Base-by-base conservation (phyloP, 441 rosid genomes). In the Populus hybrid region DNA sequence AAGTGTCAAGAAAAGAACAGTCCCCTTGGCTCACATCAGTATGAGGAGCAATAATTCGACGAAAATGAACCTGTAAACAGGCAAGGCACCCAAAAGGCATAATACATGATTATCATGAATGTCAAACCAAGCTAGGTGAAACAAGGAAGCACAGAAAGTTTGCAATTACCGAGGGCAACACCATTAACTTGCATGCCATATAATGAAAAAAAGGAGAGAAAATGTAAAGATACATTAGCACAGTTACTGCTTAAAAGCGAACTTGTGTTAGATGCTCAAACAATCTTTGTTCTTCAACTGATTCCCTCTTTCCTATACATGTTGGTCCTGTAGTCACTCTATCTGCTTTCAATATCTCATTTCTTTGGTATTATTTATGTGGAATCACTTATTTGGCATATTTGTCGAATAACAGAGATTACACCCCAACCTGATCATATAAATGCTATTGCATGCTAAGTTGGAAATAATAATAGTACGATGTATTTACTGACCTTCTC, bases 1-100 rank as follows among this genome's bases (percentile, higher is more conserved):
- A 96, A 78, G 99, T 96, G 86, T 96, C 99, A 16, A 96, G 97
- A 87, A 96, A 96, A 77, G 99, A 96, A 85, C 99, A 96, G 81
- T 96, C 99, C 77, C 99, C 99, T 81, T 93, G 89, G 82, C 90
- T 90, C 81, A 93, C 79, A 28, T 96, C 98, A 8, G 99, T 96
- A 80, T 96, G 99, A 78, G 94, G 93, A 84, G 99, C 97, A 73
- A 96, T 92, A 67, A 94, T 89, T 77, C 98, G 88, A 67, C 98
- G 92, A 46, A 96, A 96, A 88, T 96, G 99, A 81, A 95, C 95
- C 99, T 95, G 89, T 18, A 61, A 36, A 35, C 18, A 21, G 16
- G 26, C 12, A 16, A 72, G 64, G 23, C 21, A 69, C 50, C 34
- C 63, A 50, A 77, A 76, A 70, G 50, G 46, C 59, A 65, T 32